Conservation (phyloP, 2,329 filamentous ascomycete species). For the Colletotrichum orchidophilum region DNA sequence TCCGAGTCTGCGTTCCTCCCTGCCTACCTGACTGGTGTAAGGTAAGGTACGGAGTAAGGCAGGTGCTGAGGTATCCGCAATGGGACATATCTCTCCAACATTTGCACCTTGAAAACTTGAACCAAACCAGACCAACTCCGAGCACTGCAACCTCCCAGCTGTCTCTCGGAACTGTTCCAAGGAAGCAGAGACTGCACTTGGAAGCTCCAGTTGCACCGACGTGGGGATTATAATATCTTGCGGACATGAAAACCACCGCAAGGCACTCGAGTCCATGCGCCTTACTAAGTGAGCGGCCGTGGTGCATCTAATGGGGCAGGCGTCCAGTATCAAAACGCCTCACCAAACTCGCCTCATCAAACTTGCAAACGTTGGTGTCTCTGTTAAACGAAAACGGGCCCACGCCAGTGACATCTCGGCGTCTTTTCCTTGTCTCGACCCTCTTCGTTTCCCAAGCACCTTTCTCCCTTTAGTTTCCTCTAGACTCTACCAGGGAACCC, state of each 20-base stretch:
- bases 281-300: neutral
- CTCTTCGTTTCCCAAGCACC: neutral
- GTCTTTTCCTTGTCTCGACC: neutral
- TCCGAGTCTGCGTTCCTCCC: neutral
- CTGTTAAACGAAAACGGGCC: slow-evolving; percentile 2
- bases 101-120: neutral
- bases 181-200: neutral
- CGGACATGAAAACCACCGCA: too few relatives aligned
- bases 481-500: neutral
- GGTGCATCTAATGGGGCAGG: neutral
- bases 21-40: neutral
- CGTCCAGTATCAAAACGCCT: neutral
- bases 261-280: too few relatives aligned
- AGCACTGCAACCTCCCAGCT: neutral
- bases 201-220: neutral
- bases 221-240: neutral
- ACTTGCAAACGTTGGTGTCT: neutral
- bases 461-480: neutral
- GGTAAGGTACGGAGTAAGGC: neutral
- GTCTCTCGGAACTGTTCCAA: neutral
- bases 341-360: neutral
- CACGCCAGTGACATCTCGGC: slow-evolving; percentile 1
- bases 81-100: neutral
- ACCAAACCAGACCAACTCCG: neutral
- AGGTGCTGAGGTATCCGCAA: neutral